A percentile compares a stretch with the other conserved stretches of the same genome.
Conservation (phyloP, 169 alveolate species). For the Plasmodium falciparum region DNA sequence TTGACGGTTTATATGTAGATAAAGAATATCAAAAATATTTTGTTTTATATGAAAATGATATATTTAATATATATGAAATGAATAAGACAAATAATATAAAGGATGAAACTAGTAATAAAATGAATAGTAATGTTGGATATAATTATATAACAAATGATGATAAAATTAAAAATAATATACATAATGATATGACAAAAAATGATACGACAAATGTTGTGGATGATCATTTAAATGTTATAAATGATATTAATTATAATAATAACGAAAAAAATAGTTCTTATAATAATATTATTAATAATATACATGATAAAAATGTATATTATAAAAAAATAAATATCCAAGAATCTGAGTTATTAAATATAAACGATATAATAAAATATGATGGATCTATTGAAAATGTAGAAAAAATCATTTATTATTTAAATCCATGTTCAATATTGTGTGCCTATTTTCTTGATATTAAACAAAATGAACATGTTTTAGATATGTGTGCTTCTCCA, state of each 20-base stretch:
- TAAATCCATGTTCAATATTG: constrained; percentile 66
- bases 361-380: constrained; percentile 29
- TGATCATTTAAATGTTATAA: background rate
- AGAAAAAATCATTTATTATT: constrained; percentile 18
- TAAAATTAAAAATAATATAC: background rate
- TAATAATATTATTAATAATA: no score
- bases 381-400: constrained; percentile 37
- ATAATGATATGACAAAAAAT: background rate
- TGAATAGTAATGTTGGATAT: background rate
- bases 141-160: background rate
- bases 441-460: constrained; percentile 80
- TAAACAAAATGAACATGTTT: constrained; percentile 79
- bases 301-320: background rate
- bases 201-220: background rate
- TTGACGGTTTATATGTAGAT: constrained; percentile 61
- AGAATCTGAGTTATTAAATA: constrained; percentile 26
- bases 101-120: background rate
- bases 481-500: constrained; percentile 92
- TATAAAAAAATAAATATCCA: constrained; percentile 35
- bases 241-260: background rate
- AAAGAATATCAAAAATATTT: constrained; percentile 10
- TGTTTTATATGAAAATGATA: background rate
- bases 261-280: background rate
- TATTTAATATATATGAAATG: no score
- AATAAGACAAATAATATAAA: background rate